Evolutionary conservation across 306 rosid genomes (phyloP).

Genomic region (Castanea mollissima): DNA sequence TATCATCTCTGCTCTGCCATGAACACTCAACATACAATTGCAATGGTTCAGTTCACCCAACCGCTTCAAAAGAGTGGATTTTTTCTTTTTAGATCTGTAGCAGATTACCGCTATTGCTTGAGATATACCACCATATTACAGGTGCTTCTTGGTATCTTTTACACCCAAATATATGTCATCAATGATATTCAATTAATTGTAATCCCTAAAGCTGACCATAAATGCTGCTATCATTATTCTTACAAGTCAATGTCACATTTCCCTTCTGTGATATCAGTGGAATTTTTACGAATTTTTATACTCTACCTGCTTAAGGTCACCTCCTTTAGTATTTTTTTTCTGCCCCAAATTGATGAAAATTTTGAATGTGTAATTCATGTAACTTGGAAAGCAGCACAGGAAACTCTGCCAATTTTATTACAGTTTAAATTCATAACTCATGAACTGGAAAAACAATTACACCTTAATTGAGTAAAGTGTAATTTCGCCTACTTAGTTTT

Average conservation of each 20-base stretch:
- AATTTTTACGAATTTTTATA: too few relatives aligned
- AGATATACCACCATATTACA: slow-evolving; percentile 26
- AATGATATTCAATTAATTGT: background rate
- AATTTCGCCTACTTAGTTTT: too few relatives aligned
- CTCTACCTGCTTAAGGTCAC: too few relatives aligned
- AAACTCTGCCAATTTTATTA: too few relatives aligned
- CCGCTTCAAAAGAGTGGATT: slow-evolving; percentile 22
- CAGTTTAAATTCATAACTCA: too few relatives aligned
- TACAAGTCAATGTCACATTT: background rate
- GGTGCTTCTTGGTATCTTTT: slow-evolving; percentile 3
- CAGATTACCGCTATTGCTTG: slow-evolving; percentile 13
- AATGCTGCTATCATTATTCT: background rate
- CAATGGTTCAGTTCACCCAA: slow-evolving; percentile 15
- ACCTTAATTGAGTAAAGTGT: too few relatives aligned
- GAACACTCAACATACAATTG: slow-evolving; percentile 27
- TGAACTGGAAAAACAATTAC: too few relatives aligned
- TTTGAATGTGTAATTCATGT: too few relatives aligned
- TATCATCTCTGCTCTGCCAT: slow-evolving; percentile 25
- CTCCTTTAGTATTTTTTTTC: too few relatives aligned
- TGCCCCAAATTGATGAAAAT: too few relatives aligned
- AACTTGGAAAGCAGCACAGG: too few relatives aligned
- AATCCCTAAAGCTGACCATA: background rate
- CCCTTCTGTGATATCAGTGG: too few relatives aligned
- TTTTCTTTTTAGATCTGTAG: slow-evolving; percentile 22
- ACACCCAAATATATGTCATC: background rate